Percentiles rank a stretch among this genome's conserved stretches.
Conservation (phyloP, 2,329 filamentous ascomycete species). For the Scedosporium minutisporum region DNA sequence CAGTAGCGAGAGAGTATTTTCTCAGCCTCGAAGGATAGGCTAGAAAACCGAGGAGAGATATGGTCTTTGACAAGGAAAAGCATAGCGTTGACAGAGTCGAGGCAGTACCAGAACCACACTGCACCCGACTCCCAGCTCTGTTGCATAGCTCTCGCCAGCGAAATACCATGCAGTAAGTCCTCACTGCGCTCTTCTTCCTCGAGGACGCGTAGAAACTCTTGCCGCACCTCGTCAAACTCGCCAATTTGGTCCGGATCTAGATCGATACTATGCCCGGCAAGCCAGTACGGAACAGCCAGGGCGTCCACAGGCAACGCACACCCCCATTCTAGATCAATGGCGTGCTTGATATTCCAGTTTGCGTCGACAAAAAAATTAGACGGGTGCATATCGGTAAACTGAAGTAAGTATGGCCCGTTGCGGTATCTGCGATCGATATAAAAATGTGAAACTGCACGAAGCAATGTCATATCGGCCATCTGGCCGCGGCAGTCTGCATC, state of each 20-base stretch:
- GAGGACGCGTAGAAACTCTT: neutral
- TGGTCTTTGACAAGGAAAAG: neutral
- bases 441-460: slow-evolving; percentile 15
- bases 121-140: neutral
- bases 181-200: neutral
- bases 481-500: slow-evolving; percentile 18
- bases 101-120: neutral
- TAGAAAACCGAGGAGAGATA: neutral
- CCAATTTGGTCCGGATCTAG: slow-evolving; percentile 4
- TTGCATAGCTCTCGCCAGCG: neutral
- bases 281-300: slow-evolving; percentile 13
- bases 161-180: neutral
- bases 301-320: slow-evolving; percentile 18
- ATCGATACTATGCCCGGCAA: slow-evolving; percentile 12
- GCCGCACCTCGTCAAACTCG: neutral
- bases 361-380: slow-evolving; percentile 26
- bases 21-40: neutral
- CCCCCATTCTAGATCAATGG: slow-evolving; percentile 26
- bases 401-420: slow-evolving; percentile 18
- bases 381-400: slow-evolving; percentile 21
- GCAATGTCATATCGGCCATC: slow-evolving; percentile 17
- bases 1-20: neutral
- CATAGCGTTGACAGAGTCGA: neutral
- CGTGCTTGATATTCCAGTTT: slow-evolving; percentile 22
- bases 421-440: slow-evolving; percentile 15